Evolutionary conservation across 1,284 basidiomycete species (phyloP).

Genomic region (Gomphus bonarii): DNA sequence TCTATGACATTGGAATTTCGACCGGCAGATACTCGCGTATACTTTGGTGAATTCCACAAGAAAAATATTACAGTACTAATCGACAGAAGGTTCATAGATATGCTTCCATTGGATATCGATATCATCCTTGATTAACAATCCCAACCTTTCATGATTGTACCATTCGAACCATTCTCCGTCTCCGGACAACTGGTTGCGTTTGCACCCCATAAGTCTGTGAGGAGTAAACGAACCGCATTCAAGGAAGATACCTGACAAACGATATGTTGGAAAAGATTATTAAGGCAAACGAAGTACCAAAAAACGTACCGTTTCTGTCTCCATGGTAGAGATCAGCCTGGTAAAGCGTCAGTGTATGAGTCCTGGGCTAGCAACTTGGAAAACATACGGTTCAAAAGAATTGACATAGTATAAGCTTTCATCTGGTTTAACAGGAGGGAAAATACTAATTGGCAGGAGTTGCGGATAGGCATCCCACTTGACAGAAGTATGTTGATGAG

Average conservation of each 20-base stretch:
- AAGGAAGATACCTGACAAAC: slow-evolving; percentile 47
- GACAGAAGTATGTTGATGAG: background rate
- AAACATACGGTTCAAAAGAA: slow-evolving; percentile 71
- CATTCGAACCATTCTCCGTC: slow-evolving; percentile 14
- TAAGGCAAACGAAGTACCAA: background rate
- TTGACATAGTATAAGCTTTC: slow-evolving; percentile 83
- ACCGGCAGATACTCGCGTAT: no score
- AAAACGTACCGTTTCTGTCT: slow-evolving; percentile 59
- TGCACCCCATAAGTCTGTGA: slow-evolving; percentile 52
- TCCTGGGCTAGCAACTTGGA: slow-evolving; percentile 9
- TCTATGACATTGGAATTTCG: no score
- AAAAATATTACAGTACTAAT: no score
- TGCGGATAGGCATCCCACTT: slow-evolving; percentile 75
- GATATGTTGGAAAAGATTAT: background rate
- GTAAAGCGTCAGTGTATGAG: slow-evolving; percentile 4
- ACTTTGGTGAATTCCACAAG: no score
- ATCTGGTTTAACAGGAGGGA: slow-evolving; percentile 70
- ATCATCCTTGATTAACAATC: slow-evolving; percentile 33
- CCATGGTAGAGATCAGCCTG: slow-evolving; percentile 81
- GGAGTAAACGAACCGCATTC: slow-evolving; percentile 72
- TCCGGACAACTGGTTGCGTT: slow-evolving; percentile 16
- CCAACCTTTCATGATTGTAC: slow-evolving; percentile 55
- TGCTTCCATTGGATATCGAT: no score
- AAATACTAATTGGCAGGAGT: slow-evolving; percentile 55
- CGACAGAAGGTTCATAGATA: no score